phyloP scores from a whole-genome alignment of 2,329 filamentous ascomycete species.

The Alternaria alternata region DNA sequence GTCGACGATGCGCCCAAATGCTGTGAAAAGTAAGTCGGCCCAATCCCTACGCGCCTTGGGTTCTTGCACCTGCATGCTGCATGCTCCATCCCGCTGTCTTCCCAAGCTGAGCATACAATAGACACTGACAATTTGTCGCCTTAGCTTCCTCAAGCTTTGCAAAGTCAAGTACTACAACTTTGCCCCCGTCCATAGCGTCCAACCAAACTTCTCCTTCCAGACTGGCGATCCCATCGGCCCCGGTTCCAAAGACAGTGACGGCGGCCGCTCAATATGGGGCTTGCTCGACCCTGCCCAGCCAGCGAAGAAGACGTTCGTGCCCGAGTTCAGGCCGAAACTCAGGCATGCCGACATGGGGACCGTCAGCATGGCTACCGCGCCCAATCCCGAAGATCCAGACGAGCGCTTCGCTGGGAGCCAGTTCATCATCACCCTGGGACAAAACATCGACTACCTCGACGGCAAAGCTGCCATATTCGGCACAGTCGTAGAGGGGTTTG shows the following conservation, averaged over 20 bases:
- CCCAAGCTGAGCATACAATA: constrained; percentile 61
- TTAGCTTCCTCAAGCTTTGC: constrained; percentile 95
- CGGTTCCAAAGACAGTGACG: constrained; percentile 83
- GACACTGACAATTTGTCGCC: constrained; percentile 59
- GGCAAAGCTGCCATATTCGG: constrained; percentile 95
- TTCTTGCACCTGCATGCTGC: constrained; percentile 32
- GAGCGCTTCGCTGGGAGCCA: constrained; percentile 85
- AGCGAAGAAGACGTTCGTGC: constrained; percentile 77
- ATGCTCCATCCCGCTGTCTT: constrained; percentile 36
- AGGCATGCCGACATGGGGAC: constrained; percentile 90
- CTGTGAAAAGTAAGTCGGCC: constrained; percentile 84
- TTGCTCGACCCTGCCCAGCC: constrained; percentile 68
- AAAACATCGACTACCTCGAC: constrained; percentile 88
- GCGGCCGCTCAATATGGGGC: constrained; percentile 93
- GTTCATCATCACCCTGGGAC: constrained; percentile 90
- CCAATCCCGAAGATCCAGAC: constrained; percentile 78
- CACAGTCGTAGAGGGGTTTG: constrained; percentile 94
- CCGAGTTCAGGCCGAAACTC: constrained; percentile 84
- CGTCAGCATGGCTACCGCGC: constrained; percentile 96
- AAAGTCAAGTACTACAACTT: constrained; percentile 99
- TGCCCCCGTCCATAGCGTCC: constrained; percentile 87
- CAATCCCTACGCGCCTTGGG: constrained; percentile 24
- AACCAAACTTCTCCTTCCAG: constrained; percentile 96
- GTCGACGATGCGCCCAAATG: constrained; percentile 88
- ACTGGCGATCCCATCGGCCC: constrained; percentile 94